Conservation (phyloP, 108 stramenopile species). For the Schizochytrium sp. region DNA sequence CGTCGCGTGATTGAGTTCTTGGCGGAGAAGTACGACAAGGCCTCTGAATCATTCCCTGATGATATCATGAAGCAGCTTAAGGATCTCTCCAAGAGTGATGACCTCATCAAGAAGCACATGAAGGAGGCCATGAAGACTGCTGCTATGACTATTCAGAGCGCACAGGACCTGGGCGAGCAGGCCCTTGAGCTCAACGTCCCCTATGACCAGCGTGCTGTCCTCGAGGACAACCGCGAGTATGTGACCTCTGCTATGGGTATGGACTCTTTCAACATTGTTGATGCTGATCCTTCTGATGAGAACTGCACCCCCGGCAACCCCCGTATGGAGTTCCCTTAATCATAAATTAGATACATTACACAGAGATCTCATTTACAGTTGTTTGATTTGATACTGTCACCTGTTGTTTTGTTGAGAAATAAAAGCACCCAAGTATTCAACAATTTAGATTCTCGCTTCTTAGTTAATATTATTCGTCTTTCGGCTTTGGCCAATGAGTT, state of each 20-base stretch:
- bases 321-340: conserved; percentile 8
- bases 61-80: conserved; percentile 59
- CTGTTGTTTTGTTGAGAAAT: too few species aligned
- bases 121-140: conserved; percentile 47
- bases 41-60: conserved; percentile 12
- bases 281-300: neutral
- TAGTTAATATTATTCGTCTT: too few species aligned
- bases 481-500: too few species aligned
- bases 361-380: too few species aligned
- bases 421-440: too few species aligned
- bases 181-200: conserved; percentile 40
- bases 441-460: too few species aligned
- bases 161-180: neutral
- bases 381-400: too few species aligned
- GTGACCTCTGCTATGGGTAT: conserved; percentile 17
- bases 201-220: conserved; percentile 44
- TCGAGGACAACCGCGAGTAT: conserved; percentile 19
- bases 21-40: neutral
- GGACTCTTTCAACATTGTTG: neutral
- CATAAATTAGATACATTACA: neutral
- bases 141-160: conserved; percentile 6
- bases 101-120: conserved; percentile 30
- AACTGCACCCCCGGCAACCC: conserved; percentile 23
- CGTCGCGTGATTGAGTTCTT: conserved; percentile 15
- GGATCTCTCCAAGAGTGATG: conserved; percentile 14